Conservation (phyloP, 768 basidiomycete genomes). For the Termitomyces bulborhizus region DNA sequence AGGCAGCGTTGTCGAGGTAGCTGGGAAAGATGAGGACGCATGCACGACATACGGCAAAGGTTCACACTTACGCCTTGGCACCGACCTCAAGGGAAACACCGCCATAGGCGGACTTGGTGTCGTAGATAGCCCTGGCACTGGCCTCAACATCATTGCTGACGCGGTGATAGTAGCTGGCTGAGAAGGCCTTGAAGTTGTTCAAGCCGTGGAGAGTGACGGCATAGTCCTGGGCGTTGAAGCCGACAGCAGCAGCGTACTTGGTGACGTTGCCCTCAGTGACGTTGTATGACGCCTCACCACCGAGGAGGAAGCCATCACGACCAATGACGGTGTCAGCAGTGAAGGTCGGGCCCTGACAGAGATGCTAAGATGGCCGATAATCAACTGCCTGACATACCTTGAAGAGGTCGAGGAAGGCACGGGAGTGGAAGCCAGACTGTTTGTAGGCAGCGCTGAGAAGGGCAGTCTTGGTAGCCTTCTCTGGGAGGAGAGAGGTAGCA, state of each 20-base stretch:
- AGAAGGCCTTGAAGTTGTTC: conserved; percentile 90
- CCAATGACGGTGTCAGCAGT: conserved; percentile 94
- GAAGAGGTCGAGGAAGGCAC: conserved; percentile 87
- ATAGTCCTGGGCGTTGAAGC: conserved; percentile 95
- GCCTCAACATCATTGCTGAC: conserved; percentile 89
- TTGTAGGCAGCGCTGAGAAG: conserved; percentile 85
- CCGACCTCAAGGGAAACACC: conserved; percentile 93
- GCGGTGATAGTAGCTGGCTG: conserved; percentile 97
- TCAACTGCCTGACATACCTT: conserved; percentile 49
- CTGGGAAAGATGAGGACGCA: conserved; percentile 25
- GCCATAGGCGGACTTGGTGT: conserved; percentile 82
- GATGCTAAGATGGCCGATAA: not conserved
- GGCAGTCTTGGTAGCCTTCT: conserved; percentile 82
- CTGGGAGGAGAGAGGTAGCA: conserved; percentile 74
- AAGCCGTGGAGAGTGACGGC: conserved; percentile 92
- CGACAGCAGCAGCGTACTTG: conserved; percentile 87
- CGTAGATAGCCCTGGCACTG: conserved; percentile 94
- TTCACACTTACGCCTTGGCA: conserved; percentile 74
- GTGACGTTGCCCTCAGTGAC: conserved; percentile 90
- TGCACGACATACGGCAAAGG: not conserved
- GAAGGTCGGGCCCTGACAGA: conserved; percentile 84
- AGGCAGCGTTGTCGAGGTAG: conserved; percentile 83
- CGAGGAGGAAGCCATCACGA: conserved; percentile 95
- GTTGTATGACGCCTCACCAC: conserved; percentile 95
- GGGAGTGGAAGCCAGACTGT: conserved; percentile 92